phyloP scores from a whole-genome alignment of 352 stramenopile genomes.

The Pythium phragmiticola region DNA sequence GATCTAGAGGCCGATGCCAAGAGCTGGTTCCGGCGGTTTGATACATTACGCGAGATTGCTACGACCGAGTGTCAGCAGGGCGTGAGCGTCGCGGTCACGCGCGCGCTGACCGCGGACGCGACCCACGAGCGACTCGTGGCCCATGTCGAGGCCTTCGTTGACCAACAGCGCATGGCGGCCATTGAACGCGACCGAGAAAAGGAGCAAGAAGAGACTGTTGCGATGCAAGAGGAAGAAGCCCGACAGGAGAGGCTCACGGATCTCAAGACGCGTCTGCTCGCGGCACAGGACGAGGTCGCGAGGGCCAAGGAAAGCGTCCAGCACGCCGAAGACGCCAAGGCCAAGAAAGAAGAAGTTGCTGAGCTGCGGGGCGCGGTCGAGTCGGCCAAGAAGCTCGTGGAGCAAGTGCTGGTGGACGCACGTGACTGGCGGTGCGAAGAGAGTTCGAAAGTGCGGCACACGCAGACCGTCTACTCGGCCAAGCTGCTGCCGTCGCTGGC shows the following conservation, averaged over 20 bases:
- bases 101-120: constrained; percentile 27
- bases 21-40: constrained; percentile 51
- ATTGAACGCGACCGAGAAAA: constrained; percentile 20
- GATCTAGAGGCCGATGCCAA: constrained; percentile 30
- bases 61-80: constrained; percentile 13
- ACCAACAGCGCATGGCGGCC: constrained; percentile 20
- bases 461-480: constrained; percentile 13
- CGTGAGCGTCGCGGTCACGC: constrained; percentile 16
- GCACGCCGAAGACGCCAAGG: constrained; percentile 68
- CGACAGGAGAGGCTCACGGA: constrained; percentile 31
- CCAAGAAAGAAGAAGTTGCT: constrained; percentile 73
- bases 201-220: constrained; percentile 30
- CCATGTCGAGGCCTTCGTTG: constrained; percentile 35
- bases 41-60: constrained; percentile 41
- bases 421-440: constrained; percentile 28
- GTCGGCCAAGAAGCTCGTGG: constrained; percentile 27
- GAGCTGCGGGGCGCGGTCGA: constrained; percentile 47
- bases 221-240: constrained; percentile 40
- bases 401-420: constrained; percentile 19
- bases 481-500: constrained; percentile 32
- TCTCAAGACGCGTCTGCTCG: constrained; percentile 37
- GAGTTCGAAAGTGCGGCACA: not conserved
- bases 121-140: constrained; percentile 35
- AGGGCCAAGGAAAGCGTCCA: constrained; percentile 38
- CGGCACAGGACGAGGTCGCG: constrained; percentile 39